Base-by-base conservation (phyloP, 306 rosid species). In the Pterocarpus macrocarpus region DNA sequence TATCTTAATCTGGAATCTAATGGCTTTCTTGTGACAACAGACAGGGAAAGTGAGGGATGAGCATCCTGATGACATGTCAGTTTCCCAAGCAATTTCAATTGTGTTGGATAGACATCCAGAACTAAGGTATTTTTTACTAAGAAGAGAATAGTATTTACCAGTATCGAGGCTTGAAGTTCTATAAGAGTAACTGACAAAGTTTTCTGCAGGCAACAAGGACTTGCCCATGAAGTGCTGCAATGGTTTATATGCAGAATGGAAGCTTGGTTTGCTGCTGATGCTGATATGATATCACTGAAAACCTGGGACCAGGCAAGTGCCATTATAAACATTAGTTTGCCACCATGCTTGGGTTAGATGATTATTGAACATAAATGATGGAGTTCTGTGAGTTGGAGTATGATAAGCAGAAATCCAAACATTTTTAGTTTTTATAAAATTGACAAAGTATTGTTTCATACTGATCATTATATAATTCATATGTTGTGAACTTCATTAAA, bases 251-350 rank as follows among this genome's bases (percentile, higher is more conserved):
- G 97, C 85, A 89, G 97, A 78, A 88, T 90, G 97, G 97, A 92
- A 85, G 94, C 94, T 14, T 92, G 97, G 97, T 92, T 92, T 88
- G 94, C 94, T 72, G 94, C 97, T 35, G 94, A 92, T 80, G 94
- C 92, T 11, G 94, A 92, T 82, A 90, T 88, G 89, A 92, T 92
- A 82, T 92, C 94, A 14, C 84, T 92, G 34, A 66, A 92, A 80
- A 88, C 78, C 76, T 92, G 97, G 97, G 97, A 92, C 79, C 97
- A 92, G 94, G 97, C 85, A 87, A 90, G 92, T 88, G 52, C 73
- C 77, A 47, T 72, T 77, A 17, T 73, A 56, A 56, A 43, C 44
- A 55, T 75, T 52, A 56, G 39, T 57, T 66, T 59, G 45, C 59
- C 61, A 10, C 53, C 44, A 5, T 34, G 7, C 50, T 33, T 75